Evolutionary conservation across 129 eudicot species (phyloP).

Genomic region (Flaveria bidentis): DNA sequence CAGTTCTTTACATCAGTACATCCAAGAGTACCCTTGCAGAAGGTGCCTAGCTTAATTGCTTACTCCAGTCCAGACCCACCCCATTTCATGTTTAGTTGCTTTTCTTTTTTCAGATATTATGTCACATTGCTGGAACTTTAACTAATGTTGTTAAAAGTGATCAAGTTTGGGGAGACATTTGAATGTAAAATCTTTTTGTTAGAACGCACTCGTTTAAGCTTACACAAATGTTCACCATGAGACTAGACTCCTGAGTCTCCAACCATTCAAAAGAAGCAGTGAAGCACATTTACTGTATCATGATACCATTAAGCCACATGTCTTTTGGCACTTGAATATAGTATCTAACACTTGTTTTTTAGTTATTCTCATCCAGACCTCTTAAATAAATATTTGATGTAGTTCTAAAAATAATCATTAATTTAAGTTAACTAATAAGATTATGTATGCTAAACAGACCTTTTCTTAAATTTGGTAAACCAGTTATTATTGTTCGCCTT

Average conservation of each 20-base stretch:
- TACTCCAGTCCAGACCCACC: constrained; percentile 3
- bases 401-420: neutral
- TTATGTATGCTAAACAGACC: no score
- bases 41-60: constrained; percentile 53
- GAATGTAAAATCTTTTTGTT: constrained; percentile 18
- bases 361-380: neutral
- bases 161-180: constrained; percentile 22
- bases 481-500: no score
- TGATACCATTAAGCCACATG: no score
- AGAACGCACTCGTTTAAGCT: no score
- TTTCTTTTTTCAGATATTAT: constrained; percentile 18
- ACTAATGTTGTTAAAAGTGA: constrained; percentile 16
- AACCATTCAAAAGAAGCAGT: no score
- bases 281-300: no score
- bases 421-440: no score
- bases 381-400: neutral
- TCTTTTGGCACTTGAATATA: constrained; percentile 19
- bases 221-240: no score
- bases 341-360: constrained; percentile 26
- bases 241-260: no score
- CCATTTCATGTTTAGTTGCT: constrained; percentile 17
- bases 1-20: constrained; percentile 99
- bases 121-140: neutral
- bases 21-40: constrained; percentile 85
- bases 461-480: no score